phyloP scores from a whole-genome alignment of 1,284 basidiomycete species.

The Cryptococcus sp. region DNA sequence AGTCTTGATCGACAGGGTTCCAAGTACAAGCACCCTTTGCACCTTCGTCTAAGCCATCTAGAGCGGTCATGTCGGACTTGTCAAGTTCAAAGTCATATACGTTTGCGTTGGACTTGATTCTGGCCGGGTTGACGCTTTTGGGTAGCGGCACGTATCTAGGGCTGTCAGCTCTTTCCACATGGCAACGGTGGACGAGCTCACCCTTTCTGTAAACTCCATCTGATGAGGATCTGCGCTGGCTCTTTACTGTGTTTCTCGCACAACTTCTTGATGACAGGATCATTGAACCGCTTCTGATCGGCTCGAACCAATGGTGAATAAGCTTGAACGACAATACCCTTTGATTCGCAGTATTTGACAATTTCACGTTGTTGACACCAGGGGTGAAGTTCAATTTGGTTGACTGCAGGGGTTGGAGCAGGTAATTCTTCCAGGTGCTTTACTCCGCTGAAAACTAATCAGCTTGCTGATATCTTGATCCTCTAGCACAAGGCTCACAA shows the following conservation, averaged over 20 bases:
- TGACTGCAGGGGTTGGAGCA: constrained; percentile 64
- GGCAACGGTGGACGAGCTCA: constrained; percentile 41
- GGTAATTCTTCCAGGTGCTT: constrained; percentile 73
- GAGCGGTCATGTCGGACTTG: constrained; percentile 57
- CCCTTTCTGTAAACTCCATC: constrained; percentile 81
- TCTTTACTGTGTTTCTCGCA: constrained; percentile 61
- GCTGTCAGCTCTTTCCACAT: not conserved
- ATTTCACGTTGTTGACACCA: constrained; percentile 76
- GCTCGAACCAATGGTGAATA: constrained; percentile 70
- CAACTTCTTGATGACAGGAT: constrained; percentile 55
- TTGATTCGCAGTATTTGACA: constrained; percentile 65
- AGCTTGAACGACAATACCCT: constrained; percentile 69
- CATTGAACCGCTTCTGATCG: constrained; percentile 50
- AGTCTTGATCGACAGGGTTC: constrained; percentile 59
- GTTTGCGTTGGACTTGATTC: constrained; percentile 65
- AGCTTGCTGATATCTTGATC: not conserved
- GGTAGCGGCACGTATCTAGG: constrained; percentile 64
- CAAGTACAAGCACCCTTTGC: constrained; percentile 59
- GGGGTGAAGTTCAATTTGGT: constrained; percentile 84
- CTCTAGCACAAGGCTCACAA: constrained; percentile 52
- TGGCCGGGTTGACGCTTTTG: constrained; percentile 63
- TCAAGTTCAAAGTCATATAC: constrained; percentile 67
- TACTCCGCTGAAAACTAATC: constrained; percentile 53
- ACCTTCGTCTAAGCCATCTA: constrained; percentile 63
- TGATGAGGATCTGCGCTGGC: constrained; percentile 68